These are phyloP conservation scores for Ogataea nakhonphanomensis DNA, from an alignment of 805 yeast genomes.

Conservation along the genomic window DNA sequence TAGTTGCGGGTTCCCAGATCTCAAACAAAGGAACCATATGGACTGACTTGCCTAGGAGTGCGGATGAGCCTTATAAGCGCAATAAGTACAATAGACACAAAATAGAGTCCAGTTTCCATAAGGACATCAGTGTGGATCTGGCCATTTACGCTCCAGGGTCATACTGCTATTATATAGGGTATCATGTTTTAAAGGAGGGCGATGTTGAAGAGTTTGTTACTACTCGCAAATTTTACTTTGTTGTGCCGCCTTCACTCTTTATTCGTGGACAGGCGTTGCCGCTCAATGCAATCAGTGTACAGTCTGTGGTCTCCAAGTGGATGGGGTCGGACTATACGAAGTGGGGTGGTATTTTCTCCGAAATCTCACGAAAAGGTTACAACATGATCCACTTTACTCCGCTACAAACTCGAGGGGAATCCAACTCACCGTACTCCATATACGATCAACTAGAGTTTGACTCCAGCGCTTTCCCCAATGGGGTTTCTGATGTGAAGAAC, in stretches of 20 bases:
- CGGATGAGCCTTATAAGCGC: slow-evolving; percentile 49
- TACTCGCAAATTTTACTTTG: slow-evolving; percentile 66
- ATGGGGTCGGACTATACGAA: slow-evolving; percentile 54
- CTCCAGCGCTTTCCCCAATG: slow-evolving; percentile 52
- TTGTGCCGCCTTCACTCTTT: slow-evolving; percentile 72
- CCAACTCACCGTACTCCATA: slow-evolving; percentile 91
- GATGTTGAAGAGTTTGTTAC: slow-evolving; percentile 33
- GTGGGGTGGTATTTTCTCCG: slow-evolving; percentile 67
- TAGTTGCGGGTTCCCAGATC: slow-evolving; percentile 74
- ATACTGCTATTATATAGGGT: slow-evolving; percentile 68
- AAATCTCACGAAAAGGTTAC: slow-evolving; percentile 72
- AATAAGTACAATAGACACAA: slow-evolving; percentile 48
- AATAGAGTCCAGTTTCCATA: slow-evolving; percentile 56
- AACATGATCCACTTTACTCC: slow-evolving; percentile 98
- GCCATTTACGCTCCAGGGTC: slow-evolving; percentile 73
- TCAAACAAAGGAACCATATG: slow-evolving; percentile 67
- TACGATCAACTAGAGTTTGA: slow-evolving; percentile 83
- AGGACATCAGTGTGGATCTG: slow-evolving; percentile 59
- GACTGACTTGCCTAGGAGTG: slow-evolving; percentile 64
- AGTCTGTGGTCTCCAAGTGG: slow-evolving; percentile 89
- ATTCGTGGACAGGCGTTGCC: slow-evolving; percentile 57
- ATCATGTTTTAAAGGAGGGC: slow-evolving; percentile 35
- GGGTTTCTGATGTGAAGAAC: slow-evolving; percentile 48
- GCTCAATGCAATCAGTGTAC: slow-evolving; percentile 74
- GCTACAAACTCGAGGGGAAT: slow-evolving; percentile 80